Evolutionary conservation across 805 yeast species (phyloP).

Genomic region (Candida insectorum): DNA sequence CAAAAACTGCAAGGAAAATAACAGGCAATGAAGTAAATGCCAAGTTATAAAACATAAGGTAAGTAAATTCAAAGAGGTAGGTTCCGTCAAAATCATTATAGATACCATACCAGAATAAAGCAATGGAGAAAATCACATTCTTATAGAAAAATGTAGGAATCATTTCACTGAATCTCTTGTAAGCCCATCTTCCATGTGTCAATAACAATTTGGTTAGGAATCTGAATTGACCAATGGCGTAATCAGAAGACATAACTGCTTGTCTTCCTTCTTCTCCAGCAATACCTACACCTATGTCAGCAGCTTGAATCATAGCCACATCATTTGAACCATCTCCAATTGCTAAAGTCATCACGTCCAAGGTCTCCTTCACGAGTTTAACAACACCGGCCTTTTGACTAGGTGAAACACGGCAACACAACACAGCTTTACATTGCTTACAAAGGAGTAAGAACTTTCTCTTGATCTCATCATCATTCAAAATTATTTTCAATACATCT

Average conservation of each 20-base stretch:
- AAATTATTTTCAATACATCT: constrained; percentile 51
- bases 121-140: constrained; percentile 68
- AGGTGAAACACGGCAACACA: constrained; percentile 83
- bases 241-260: constrained; percentile 84
- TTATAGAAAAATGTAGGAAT: constrained; percentile 76
- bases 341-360: constrained; percentile 74
- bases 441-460: constrained; percentile 65
- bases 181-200: constrained; percentile 86
- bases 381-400: constrained; percentile 80
- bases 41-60: constrained; percentile 72
- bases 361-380: constrained; percentile 55
- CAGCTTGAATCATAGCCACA: constrained; percentile 85
- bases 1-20: constrained; percentile 66
- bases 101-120: constrained; percentile 75
- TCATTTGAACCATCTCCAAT: constrained; percentile 88
- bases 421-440: constrained; percentile 72
- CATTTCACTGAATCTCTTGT: constrained; percentile 71
- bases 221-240: constrained; percentile 77
- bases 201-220: constrained; percentile 60
- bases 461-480: constrained; percentile 27
- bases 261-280: constrained; percentile 88
- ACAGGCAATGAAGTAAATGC: constrained; percentile 81
- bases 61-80: constrained; percentile 74
- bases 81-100: constrained; percentile 71
- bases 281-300: constrained; percentile 81